phyloP scores from a whole-genome alignment of 2,329 filamentous ascomycete species.

The Beauveria varroae region DNA sequence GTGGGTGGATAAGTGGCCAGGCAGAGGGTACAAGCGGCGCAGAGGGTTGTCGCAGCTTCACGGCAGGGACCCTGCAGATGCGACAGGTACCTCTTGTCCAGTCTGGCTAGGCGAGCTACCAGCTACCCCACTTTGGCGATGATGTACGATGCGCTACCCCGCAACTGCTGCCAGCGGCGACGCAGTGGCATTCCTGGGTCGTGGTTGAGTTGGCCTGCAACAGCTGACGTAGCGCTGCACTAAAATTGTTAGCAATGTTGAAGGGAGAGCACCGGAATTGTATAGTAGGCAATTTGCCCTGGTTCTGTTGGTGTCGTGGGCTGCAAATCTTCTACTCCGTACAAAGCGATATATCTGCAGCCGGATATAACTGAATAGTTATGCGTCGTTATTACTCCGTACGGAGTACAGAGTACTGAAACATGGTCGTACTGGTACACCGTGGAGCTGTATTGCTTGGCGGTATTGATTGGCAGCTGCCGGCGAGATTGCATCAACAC shows the following conservation, averaged over 20 bases:
- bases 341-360: background rate
- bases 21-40: background rate
- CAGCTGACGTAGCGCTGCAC: background rate
- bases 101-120: background rate
- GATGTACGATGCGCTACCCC: slow-evolving; percentile 10
- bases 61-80: background rate
- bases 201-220: background rate
- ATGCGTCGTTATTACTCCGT: background rate
- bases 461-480: background rate
- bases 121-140: slow-evolving; percentile 3
- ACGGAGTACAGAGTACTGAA: background rate
- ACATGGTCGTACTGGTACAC: background rate
- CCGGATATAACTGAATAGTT: background rate
- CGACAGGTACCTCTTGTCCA: background rate
- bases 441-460: background rate
- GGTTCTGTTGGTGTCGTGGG: background rate
- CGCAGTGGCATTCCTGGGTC: background rate
- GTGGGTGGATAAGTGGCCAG: background rate
- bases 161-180: background rate
- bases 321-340: background rate
- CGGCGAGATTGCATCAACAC: background rate
- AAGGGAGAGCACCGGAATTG: background rate
- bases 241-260: background rate
- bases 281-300: background rate
- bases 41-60: background rate